Conservation (phyloP, 495 filamentous ascomycete species). For the Penicillium diatomitis region DNA sequence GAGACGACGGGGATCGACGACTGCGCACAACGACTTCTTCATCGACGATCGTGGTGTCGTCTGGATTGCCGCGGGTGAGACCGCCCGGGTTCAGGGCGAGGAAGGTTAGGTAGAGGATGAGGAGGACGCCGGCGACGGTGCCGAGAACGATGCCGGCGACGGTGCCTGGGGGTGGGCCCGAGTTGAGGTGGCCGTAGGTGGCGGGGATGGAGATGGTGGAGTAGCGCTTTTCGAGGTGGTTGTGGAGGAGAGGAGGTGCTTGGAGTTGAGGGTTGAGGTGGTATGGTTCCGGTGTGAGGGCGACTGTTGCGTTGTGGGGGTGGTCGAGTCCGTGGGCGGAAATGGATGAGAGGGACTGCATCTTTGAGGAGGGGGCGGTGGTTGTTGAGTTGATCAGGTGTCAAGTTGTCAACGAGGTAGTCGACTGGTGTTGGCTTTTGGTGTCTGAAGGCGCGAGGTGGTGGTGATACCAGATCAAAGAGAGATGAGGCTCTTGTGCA, state of each 20-base stretch:
- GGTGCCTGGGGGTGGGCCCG: conserved; percentile 55
- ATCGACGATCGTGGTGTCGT: conserved; percentile 3
- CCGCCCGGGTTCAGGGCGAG: conserved; percentile 47
- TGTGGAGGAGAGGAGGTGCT: conserved; percentile 6
- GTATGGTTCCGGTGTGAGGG: conserved; percentile 2
- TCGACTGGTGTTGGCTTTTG: too few relatives aligned
- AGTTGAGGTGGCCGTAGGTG: conserved; percentile 53
- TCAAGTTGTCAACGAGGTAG: too few relatives aligned
- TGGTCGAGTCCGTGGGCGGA: neutral
- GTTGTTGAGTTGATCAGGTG: too few relatives aligned
- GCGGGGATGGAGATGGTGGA: conserved; percentile 51
- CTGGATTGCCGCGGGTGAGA: conserved; percentile 11
- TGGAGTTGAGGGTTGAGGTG: neutral
- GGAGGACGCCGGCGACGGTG: conserved; percentile 69
- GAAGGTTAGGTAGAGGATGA: conserved; percentile 69
- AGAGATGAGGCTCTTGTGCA: too few relatives aligned
- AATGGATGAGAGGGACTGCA: too few relatives aligned
- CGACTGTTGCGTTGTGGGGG: neutral
- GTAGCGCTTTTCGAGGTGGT: conserved; percentile 17
- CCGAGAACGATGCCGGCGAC: conserved; percentile 82
- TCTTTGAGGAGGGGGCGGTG: too few relatives aligned
- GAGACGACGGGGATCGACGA: conserved; percentile 6
- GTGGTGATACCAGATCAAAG: too few relatives aligned
- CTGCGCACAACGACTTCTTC: conserved; percentile 24
- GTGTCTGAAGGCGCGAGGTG: too few relatives aligned